A percentile compares a stretch with the other conserved stretches of the same genome.
Conservation (phyloP, 441 rosid genomes). For the Erodium texanum region DNA sequence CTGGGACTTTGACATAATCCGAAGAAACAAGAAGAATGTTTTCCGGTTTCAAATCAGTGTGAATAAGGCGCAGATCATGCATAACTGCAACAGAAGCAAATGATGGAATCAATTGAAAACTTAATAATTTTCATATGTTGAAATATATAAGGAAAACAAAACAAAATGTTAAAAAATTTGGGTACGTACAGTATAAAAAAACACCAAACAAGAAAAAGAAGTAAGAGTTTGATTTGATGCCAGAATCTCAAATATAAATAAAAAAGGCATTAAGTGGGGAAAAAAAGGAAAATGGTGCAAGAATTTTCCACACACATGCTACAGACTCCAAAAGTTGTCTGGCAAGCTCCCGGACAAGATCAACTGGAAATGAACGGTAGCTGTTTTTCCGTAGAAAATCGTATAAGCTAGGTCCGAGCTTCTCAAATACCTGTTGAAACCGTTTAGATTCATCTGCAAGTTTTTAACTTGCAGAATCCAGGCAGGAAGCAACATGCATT, state of each 20-base stretch:
- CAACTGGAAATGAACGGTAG: conserved; percentile 92
- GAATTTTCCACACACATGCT: conserved; percentile 88
- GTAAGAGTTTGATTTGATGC: no score
- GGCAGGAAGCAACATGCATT: conserved; percentile 27
- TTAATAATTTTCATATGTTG: no score
- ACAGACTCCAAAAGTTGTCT: conserved; percentile 97
- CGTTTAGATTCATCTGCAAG: conserved; percentile 72
- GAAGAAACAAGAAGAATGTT: conserved; percentile 78
- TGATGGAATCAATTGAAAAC: conserved; percentile 12
- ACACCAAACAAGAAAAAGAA: background rate
- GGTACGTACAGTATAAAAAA: conserved; percentile 18
- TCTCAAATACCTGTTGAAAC: conserved; percentile 95
- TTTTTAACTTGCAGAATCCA: conserved; percentile 45
- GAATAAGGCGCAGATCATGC: conserved; percentile 52
- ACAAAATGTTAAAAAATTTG: no score
- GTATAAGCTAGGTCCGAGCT: conserved; percentile 97
- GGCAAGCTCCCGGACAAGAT: conserved; percentile 96
- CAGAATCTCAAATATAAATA: no score
- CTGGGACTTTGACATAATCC: conserved; percentile 80
- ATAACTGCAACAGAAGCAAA: conserved; percentile 50
- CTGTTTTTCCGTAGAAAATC: conserved; percentile 94
- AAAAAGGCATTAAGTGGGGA: no score
- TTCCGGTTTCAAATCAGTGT: conserved; percentile 94
- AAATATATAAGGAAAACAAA: background rate
- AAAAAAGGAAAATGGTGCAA: no score